These are phyloP conservation scores for Hymenoscyphus linearis DNA, from an alignment of 2,329 filamentous ascomycete genomes.

Conservation along the genomic window DNA sequence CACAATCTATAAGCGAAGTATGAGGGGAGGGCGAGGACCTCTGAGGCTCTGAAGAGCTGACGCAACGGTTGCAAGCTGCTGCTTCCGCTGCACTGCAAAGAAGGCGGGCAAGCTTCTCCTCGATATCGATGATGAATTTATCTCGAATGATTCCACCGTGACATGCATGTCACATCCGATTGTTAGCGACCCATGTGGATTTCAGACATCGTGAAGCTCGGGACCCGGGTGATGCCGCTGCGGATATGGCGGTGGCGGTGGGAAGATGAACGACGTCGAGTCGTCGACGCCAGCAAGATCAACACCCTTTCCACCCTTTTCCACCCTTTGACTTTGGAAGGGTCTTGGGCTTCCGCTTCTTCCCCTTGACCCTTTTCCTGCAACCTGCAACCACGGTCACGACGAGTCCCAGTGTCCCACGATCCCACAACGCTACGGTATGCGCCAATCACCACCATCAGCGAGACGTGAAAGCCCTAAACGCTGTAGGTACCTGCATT, in stretches of 20 bases:
- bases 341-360: background rate
- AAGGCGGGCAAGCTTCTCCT: background rate
- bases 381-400: background rate
- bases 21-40: no score
- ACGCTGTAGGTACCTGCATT: background rate
- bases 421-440: background rate
- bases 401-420: background rate
- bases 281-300: background rate
- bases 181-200: background rate
- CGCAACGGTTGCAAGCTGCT: background rate
- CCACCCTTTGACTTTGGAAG: no score
- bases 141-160: background rate
- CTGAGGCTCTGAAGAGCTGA: no score
- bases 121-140: background rate
- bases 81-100: background rate
- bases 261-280: background rate
- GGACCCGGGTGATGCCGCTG: background rate
- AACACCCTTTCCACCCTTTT: no score
- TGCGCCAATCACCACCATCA: background rate
- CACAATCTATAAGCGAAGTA: no score
- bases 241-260: background rate
- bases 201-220: background rate
- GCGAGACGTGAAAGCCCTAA: background rate
- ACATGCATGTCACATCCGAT: background rate
- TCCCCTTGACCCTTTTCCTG: background rate